Evolutionary conservation across 1,284 basidiomycete genomes (phyloP), one percentile per base, ranked within the genome.

Genomic region (Ustilago trichophora): DNA sequence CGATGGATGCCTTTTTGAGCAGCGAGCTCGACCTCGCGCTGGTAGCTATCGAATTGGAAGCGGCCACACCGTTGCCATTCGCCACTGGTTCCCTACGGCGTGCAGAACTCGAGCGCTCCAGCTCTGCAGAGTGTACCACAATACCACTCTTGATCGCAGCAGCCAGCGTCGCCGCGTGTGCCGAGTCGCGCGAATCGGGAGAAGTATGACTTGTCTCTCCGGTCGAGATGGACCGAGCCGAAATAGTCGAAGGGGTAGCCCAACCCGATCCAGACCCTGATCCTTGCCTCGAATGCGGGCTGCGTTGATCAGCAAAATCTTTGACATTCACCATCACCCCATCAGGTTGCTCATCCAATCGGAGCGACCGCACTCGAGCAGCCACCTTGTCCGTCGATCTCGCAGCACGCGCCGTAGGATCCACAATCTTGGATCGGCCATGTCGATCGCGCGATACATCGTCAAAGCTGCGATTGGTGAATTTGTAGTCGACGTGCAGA

Each of bases 241-340:
- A 62, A 29, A 54, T 40, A 12, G 53, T 68, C 6, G 54, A 54
- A 1, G 65, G 58, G 7, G 65, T 62, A 1, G 58, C 58, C 33
- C 49, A 57, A 9, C 58, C 65, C 6, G 58, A 54, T 0, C 65
- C 58, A 1, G 64, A 68, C 0, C 57, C 57, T 1, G 58, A 62
- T 7, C 29, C 65, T 18, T 53, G 43, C 3, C 57, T n/a, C 3
- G 58, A 49, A 0, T 12, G 49, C 1, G 45, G 37, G 24, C 36
- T 43, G 12, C 33, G 32, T 13, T 29, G 27, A 0, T 52, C 41
- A 16, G 34, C 49, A 24, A 45, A 54, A 16, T 50, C 46, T 2
- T 42, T 21, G 3, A 19, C 27, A 12, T 15, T 16, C 9, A 53
- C 27, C 0, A 27, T 12, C 8, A 36, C 22, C 40, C 35, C 0